Evolutionary conservation across 495 filamentous ascomycete genomes (phyloP), one percentile per base, ranked within the genome.

Genomic region (Penicillium crystallinum): DNA sequence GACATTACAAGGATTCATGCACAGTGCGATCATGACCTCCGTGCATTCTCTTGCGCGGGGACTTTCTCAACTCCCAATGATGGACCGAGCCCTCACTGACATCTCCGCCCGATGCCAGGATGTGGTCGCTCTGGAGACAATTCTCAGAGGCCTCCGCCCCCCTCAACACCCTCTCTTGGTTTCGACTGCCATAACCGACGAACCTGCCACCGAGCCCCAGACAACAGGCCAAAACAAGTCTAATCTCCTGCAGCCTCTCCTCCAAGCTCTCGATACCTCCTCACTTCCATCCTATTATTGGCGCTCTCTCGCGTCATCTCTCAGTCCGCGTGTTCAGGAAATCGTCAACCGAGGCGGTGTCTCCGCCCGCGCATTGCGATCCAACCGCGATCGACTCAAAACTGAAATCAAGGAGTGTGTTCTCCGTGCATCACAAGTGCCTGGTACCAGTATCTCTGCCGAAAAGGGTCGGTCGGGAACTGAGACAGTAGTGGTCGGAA

Each of bases 211-310:
- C 14, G 51, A 57, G 2, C 22, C 31, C 33, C 54, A 61, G 19
- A 47, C 44, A 9, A 35, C 50, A 11, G 18, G 12, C 22, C 41
- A 48, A 34, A 49, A 18, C 34, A 61, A 54, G 42, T 37, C 56
- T 3, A 90, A 87, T 47, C 81, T 95, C 56, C 74, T 96, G 2
- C 78, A 82, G 22, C 87, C 85, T 2, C 70, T 97, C 2, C 77
- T 96, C 34, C 68, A 76, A n/a, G 76, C 85, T 21, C 78, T 99
- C 15, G 93, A 99, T 65, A 96, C 91, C 0, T 80, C 87, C 0
- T 91, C 88, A 0, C 73, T 99, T 18, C 82, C 89, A 5, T 93
- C 89, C 0, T 91, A 90, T 59, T 98, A 95, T 73, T 97, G 92
- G 88, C 78, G 93, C 22, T 84, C 83, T 14, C 78, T 97, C 53